Conservation (phyloP, 1,284 basidiomycete genomes). For the Earliella scabrosa region DNA sequence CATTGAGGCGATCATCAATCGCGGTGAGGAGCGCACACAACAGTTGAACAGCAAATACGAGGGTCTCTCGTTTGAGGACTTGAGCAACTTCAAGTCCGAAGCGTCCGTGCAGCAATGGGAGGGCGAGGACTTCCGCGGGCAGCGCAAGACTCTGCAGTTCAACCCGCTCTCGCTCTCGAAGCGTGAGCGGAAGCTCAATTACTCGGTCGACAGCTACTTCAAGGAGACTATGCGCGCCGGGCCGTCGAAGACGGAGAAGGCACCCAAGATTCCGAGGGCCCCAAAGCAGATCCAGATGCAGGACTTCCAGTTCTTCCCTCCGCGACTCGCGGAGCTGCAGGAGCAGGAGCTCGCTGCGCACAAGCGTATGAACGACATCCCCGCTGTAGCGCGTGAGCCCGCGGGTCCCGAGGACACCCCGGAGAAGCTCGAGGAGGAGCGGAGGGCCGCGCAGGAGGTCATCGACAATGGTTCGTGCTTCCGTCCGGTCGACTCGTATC, state of each 20-base stretch:
- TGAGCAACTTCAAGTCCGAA: slow-evolving; percentile 97
- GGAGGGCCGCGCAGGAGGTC: slow-evolving; percentile 80
- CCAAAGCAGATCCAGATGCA: slow-evolving; percentile 92
- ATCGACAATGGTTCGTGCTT: slow-evolving; percentile 74
- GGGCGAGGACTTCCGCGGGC: slow-evolving; percentile 87
- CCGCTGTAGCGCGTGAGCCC: slow-evolving; percentile 73
- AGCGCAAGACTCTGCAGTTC: slow-evolving; percentile 76
- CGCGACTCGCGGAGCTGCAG: slow-evolving; percentile 82
- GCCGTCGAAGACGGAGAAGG: slow-evolving; percentile 81
- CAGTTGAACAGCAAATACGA: slow-evolving; percentile 95
- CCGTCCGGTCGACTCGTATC: not conserved
- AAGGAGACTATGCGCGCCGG: slow-evolving; percentile 89
- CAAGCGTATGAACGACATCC: slow-evolving; percentile 78
- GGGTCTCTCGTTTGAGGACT: slow-evolving; percentile 90
- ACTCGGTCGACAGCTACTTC: slow-evolving; percentile 94
- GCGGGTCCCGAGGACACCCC: slow-evolving; percentile 77
- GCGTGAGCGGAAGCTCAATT: slow-evolving; percentile 95
- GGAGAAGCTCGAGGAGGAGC: slow-evolving; percentile 87
- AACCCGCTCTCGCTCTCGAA: slow-evolving; percentile 93
- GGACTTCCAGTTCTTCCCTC: slow-evolving; percentile 98
- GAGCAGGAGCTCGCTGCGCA: slow-evolving; percentile 87
- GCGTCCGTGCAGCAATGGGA: slow-evolving; percentile 93
- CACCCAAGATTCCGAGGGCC: slow-evolving; percentile 82
- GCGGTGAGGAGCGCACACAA: slow-evolving; percentile 90
- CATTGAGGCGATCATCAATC: slow-evolving; percentile 92